These are phyloP conservation scores for Calonectria montana DNA, from an alignment of 2,329 filamentous ascomycete species.

Conservation along the genomic window DNA sequence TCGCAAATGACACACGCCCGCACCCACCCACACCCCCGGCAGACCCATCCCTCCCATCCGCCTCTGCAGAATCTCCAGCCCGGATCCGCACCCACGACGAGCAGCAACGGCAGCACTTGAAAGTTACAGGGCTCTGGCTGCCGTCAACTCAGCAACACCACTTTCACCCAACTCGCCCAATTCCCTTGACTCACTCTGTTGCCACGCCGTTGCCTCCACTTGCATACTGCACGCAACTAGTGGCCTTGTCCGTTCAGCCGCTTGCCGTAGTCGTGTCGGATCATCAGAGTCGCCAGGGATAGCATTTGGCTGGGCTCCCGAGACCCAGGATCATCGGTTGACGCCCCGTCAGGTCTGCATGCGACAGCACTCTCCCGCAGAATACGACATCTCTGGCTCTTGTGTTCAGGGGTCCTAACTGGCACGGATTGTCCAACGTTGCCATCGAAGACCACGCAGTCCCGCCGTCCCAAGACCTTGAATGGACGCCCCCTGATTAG, in stretches of 20 bases:
- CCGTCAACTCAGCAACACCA: conserved; percentile 23
- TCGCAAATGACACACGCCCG: conserved; percentile 28
- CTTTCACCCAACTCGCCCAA: conserved; percentile 17
- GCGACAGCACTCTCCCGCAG: conserved; percentile 36
- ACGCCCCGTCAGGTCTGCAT: conserved; percentile 40
- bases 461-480: conserved; percentile 29
- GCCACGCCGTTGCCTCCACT: conserved; percentile 34
- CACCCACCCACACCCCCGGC: conserved; percentile 25
- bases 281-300: conserved; percentile 29
- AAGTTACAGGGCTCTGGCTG: conserved; percentile 15
- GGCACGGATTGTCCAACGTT: conserved; percentile 26
- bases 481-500: conserved; percentile 34
- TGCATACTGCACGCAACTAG: conserved; percentile 35
- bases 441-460: conserved; percentile 26
- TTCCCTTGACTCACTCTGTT: conserved; percentile 20
- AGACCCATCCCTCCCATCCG: conserved; percentile 25
- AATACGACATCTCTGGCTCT: conserved; percentile 34
- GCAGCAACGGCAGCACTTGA: conserved; percentile 18
- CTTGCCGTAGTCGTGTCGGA: conserved; percentile 32
- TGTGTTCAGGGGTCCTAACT: conserved; percentile 34
- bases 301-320: conserved; percentile 37
- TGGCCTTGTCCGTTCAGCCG: conserved; percentile 34
- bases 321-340: conserved; percentile 44
- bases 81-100: conserved; percentile 21
- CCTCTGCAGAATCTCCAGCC: conserved; percentile 23